These are phyloP conservation scores for Gynochthodes officinalis DNA, from an alignment of 257 asterid species.

Conservation along the genomic window DNA sequence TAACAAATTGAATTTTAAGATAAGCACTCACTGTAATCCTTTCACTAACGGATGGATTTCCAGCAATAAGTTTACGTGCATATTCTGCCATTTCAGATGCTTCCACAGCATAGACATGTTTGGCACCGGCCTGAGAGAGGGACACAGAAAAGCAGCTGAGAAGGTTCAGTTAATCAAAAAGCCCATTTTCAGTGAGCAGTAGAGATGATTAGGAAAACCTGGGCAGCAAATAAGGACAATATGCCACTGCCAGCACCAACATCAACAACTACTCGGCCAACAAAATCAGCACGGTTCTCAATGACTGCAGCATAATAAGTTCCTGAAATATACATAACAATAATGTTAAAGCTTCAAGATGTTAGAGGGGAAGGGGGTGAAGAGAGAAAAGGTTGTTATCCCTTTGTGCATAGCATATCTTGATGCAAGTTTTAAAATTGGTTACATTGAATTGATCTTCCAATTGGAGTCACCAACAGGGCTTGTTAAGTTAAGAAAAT, in stretches of 20 bases:
- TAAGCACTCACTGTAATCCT: slow-evolving; percentile 70
- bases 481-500: too few species aligned
- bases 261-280: slow-evolving; percentile 85
- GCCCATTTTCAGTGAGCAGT: neutral
- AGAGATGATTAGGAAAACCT: slow-evolving; percentile 39
- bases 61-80: slow-evolving; percentile 84
- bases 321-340: slow-evolving; percentile 52
- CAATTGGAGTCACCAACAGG: too few species aligned
- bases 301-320: slow-evolving; percentile 95
- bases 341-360: slow-evolving; percentile 20
- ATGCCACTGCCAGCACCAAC: slow-evolving; percentile 99
- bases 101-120: slow-evolving; percentile 97
- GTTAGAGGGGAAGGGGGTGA: neutral
- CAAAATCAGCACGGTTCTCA: slow-evolving; percentile 87
- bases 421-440: neutral
- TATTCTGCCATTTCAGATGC: slow-evolving; percentile 99
- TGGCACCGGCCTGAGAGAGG: slow-evolving; percentile 83
- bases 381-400: neutral
- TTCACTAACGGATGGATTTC: slow-evolving; percentile 70
- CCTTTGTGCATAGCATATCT: neutral
- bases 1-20: slow-evolving; percentile 7
- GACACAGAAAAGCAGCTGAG: neutral
- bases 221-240: slow-evolving; percentile 97
- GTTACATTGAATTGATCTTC: neutral
- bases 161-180: neutral